Evolutionary conservation across 257 asterid genomes (phyloP).

Genomic region (Ajuga chamaepitys): DNA sequence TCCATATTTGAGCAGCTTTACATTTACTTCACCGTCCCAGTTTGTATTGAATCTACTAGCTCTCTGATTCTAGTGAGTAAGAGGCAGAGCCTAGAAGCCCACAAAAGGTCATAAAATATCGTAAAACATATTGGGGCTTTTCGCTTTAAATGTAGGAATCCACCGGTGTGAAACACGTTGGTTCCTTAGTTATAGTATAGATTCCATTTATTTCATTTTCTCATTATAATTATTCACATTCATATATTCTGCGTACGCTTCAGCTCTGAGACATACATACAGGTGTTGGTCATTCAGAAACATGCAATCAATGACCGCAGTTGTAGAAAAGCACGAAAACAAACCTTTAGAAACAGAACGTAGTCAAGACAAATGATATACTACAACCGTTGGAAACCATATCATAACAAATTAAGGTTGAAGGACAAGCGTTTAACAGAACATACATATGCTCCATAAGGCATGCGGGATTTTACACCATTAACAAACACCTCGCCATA

Average conservation of each 20-base stretch:
- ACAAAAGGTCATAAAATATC: neutral
- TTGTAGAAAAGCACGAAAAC: neutral
- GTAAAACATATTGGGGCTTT: neutral
- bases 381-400: neutral
- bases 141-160: neutral
- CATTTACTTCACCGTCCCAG: neutral
- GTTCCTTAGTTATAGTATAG: neutral
- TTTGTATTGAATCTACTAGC: neutral
- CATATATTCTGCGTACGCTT: neutral
- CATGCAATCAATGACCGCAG: neutral
- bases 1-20: neutral
- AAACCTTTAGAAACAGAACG: neutral
- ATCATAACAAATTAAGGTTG: neutral
- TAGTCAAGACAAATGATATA: constrained; percentile 3
- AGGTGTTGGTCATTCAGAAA: neutral
- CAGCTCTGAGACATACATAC: neutral
- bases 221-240: neutral
- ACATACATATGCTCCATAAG: constrained; percentile 90
- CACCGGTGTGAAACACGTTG: neutral
- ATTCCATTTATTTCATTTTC: neutral
- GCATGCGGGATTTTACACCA: constrained; percentile 62
- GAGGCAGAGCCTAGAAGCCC: neutral
- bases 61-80: neutral
- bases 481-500: constrained; percentile 90
- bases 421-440: constrained; percentile 8